Evolutionary conservation across 1,284 basidiomycete genomes (phyloP).

Genomic region (Inonotus hispidus): DNA sequence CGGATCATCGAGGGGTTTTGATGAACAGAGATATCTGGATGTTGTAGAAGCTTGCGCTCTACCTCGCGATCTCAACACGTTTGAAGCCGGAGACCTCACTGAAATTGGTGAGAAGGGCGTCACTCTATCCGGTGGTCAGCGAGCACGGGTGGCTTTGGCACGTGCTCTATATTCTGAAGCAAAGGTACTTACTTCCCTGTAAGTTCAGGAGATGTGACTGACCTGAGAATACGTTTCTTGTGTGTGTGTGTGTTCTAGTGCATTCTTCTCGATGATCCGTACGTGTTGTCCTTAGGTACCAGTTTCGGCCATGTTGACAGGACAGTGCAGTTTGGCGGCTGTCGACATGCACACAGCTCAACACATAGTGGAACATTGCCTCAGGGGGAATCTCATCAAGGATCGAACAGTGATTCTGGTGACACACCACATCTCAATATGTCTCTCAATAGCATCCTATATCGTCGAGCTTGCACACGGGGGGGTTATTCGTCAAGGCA

Average conservation of each 20-base stretch:
- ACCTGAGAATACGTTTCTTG: not conserved
- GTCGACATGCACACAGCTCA: conserved; percentile 88
- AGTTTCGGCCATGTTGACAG: conserved; percentile 3
- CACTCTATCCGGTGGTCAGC: conserved; percentile 75
- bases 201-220: conserved; percentile 2
- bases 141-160: conserved; percentile 69
- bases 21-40: conserved; percentile 64
- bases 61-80: conserved; percentile 63
- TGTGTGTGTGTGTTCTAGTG: conserved; percentile 37
- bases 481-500: conserved; percentile 49
- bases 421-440: conserved; percentile 79
- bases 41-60: conserved; percentile 82
- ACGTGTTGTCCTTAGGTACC: conserved; percentile 27
- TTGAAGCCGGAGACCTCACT: conserved; percentile 81
- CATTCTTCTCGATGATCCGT: conserved; percentile 84
- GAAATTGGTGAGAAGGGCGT: conserved; percentile 80
- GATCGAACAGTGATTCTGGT: conserved; percentile 77
- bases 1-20: conserved; percentile 58
- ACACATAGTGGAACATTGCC: conserved; percentile 60
- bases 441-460: conserved; percentile 58
- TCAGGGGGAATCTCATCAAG: conserved; percentile 56
- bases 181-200: conserved; percentile 32
- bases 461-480: conserved; percentile 65
- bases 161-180: conserved; percentile 62
- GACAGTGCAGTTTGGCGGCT: conserved; percentile 58